Percentiles rank a stretch among this genome's conserved stretches.
These are phyloP conservation scores for Picochlorum sp. DNA, from an alignment of 139 green algal species.

Conservation along the genomic window DNA sequence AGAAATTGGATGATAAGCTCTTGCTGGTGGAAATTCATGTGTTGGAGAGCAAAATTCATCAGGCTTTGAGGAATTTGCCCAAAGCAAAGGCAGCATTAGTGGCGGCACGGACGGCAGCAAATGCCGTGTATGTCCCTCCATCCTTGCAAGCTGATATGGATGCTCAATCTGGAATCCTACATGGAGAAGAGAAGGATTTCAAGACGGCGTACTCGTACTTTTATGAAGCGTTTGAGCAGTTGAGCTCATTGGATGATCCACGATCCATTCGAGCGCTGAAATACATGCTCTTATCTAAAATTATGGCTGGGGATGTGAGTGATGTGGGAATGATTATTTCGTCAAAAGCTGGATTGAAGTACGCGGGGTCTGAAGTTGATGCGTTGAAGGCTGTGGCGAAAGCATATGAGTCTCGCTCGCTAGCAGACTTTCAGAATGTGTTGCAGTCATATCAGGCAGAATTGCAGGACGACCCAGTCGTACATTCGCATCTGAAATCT, in stretches of 20 bases:
- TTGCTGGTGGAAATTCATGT: slow-evolving; percentile 97
- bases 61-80: slow-evolving; percentile 82
- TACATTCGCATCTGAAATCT: slow-evolving; percentile 74
- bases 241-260: slow-evolving; percentile 66
- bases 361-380: slow-evolving; percentile 78
- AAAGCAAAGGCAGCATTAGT: slow-evolving; percentile 91
- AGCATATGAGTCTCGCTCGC: slow-evolving; percentile 76
- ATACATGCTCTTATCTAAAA: slow-evolving; percentile 98
- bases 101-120: slow-evolving; percentile 87
- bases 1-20: slow-evolving; percentile 97
- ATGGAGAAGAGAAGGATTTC: slow-evolving; percentile 95
- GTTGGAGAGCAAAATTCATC: slow-evolving; percentile 83
- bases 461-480: slow-evolving; percentile 75
- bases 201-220: slow-evolving; percentile 99
- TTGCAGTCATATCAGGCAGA: slow-evolving; percentile 14
- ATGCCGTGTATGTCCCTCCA: slow-evolving; percentile 94
- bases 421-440: slow-evolving; percentile 66
- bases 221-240: slow-evolving; percentile 93
- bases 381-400: slow-evolving; percentile 82
- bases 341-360: slow-evolving; percentile 90
- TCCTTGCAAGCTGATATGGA: slow-evolving; percentile 78
- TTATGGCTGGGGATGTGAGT: slow-evolving; percentile 52
- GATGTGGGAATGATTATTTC: slow-evolving; percentile 79
- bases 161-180: slow-evolving; percentile 84
- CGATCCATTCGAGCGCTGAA: slow-evolving; percentile 80